These are phyloP conservation scores for Penicillium hordei DNA, from an alignment of 2,329 filamentous ascomycete species.

Conservation along the genomic window DNA sequence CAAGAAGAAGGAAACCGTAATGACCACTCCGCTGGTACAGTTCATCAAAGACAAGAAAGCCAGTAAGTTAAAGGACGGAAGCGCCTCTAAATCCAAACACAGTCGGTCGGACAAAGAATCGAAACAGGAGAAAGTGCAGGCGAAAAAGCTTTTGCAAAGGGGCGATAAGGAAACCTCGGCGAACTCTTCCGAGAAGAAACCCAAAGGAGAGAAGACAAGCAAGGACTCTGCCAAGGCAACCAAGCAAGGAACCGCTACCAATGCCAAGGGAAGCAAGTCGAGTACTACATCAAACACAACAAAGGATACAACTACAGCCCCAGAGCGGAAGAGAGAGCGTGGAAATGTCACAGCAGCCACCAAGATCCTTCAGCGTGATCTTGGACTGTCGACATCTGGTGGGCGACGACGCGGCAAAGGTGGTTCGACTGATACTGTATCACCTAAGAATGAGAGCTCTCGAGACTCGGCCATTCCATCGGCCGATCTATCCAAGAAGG, in stretches of 20 bases:
- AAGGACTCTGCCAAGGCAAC: constrained; percentile 63
- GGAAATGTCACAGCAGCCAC: constrained; percentile 55
- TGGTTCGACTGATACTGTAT: constrained; percentile 24
- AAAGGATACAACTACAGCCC: constrained; percentile 28
- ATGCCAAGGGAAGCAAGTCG: constrained; percentile 40
- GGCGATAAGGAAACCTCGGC: constrained; percentile 35
- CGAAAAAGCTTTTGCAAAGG: constrained; percentile 44
- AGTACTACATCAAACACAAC: constrained; percentile 29
- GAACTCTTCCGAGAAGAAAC: constrained; percentile 38
- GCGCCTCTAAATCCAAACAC: constrained; percentile 40
- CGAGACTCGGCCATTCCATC: constrained; percentile 14
- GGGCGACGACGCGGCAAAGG: constrained; percentile 44
- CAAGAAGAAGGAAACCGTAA: constrained; percentile 62
- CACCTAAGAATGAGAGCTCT: constrained; percentile 25
- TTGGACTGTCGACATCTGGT: constrained; percentile 53
- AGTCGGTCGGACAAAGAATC: constrained; percentile 41
- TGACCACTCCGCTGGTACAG: constrained; percentile 84
- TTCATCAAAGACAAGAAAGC: constrained; percentile 91
- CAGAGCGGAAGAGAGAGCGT: constrained; percentile 55
- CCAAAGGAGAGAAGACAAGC: constrained; percentile 55
- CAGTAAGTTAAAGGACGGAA: constrained; percentile 67
- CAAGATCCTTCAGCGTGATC: constrained; percentile 62
- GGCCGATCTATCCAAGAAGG: constrained; percentile 23
- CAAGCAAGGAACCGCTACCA: constrained; percentile 32
- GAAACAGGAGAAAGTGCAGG: constrained; percentile 43